Base-by-base conservation (phyloP, 2,329 filamentous ascomycete genomes). In the Claviceps citrina region DNA sequence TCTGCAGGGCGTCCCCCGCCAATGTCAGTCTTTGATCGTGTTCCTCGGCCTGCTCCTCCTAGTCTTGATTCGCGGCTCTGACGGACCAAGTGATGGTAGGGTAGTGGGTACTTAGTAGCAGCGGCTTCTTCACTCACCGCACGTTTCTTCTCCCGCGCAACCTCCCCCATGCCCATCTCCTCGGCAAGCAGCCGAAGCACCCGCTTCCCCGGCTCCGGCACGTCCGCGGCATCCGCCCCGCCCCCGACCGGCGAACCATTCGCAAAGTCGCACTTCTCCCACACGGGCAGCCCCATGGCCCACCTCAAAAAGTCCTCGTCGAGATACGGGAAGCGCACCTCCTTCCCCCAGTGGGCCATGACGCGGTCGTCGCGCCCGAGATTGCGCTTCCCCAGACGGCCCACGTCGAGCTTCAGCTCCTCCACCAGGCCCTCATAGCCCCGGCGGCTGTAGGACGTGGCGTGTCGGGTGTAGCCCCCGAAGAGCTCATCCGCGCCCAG, bases 401-500 rank as follows among this genome's bases (percentile, higher is more conserved):
- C 68, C 28, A 96, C 80, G 45, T 98, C 91, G 3, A 96, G 68
- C 43, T 82, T 75, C 5, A 98, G 71, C 59, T 98, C 89, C 1
- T 84, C 73, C 4, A 87, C 63, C 2, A 98, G 70, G 0, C 80
- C 84, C 0, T 61, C 44, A 49, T 84, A 85, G 1, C 84, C 81
- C 15, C 64, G 62, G 7, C 80, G 73, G 6, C 68, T 64, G 54
- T 82, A 95, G 0, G 87, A 85, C 3, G 76, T 75, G 2, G 76
- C 73, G 52, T 98, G 91, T 7, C 93, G 77, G 8, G 76, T 78
- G 56, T 98, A 98, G 7, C 91, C 91, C 13, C 84, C 91, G 55
- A 98, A 96, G 1, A 98, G 73, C 61, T 98, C 91, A 54, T 98
- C 91, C 2, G 93, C 93, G 2, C 93, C 91, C 1, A 98, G 72